These are phyloP conservation scores for Hortiboletus campestris DNA, from an alignment of 768 basidiomycete species.

Conservation along the genomic window DNA sequence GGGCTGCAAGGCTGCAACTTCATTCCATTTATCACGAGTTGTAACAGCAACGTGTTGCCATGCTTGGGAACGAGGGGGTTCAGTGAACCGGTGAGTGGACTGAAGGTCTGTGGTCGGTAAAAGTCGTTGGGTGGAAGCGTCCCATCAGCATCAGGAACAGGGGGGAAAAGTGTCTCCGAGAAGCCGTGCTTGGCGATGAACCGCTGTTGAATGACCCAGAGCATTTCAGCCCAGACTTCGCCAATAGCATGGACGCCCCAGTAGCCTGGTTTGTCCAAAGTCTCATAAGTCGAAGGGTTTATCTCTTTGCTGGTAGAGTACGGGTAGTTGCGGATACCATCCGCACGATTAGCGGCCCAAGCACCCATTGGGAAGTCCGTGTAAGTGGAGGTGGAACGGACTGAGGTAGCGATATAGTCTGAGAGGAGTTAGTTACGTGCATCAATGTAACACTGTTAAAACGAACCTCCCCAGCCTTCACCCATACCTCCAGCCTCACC, in stretches of 20 bases:
- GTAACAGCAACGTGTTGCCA: slow-evolving; percentile 83
- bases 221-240: slow-evolving; percentile 93
- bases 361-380: slow-evolving; percentile 88
- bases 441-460: neutral
- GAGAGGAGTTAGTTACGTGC: neutral
- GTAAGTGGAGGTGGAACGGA: slow-evolving; percentile 72
- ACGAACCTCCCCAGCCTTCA: slow-evolving; percentile 87
- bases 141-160: slow-evolving; percentile 60
- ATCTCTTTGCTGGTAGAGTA: slow-evolving; percentile 77
- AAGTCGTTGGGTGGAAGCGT: slow-evolving; percentile 65
- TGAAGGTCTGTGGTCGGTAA: slow-evolving; percentile 49
- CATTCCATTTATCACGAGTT: slow-evolving; percentile 90
- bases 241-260: slow-evolving; percentile 93
- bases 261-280: slow-evolving; percentile 89
- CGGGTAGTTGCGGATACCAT: slow-evolving; percentile 83
- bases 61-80: slow-evolving; percentile 77
- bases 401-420: slow-evolving; percentile 86
- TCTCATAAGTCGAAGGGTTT: slow-evolving; percentile 94
- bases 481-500: slow-evolving; percentile 98
- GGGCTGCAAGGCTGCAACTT: slow-evolving; percentile 94
- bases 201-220: slow-evolving; percentile 74
- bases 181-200: slow-evolving; percentile 84
- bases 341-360: slow-evolving; percentile 81
- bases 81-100: slow-evolving; percentile 26
- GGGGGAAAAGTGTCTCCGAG: slow-evolving; percentile 78